Percentiles rank a stretch among this genome's conserved stretches.
phyloP scores from a whole-genome alignment of 2,329 filamentous ascomycete genomes.

The Cytospora leucostoma region DNA sequence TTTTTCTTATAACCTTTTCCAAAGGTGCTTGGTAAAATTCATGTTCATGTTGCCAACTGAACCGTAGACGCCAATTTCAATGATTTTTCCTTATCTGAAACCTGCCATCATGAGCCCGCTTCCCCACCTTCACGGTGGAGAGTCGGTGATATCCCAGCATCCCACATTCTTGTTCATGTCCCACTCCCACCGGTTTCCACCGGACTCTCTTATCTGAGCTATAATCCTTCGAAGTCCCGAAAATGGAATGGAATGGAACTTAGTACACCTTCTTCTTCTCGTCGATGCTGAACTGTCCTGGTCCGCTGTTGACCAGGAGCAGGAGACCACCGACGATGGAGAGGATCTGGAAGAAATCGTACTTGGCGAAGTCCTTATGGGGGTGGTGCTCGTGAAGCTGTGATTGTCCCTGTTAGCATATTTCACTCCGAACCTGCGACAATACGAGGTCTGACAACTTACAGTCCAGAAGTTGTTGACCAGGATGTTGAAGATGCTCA shows the following conservation, averaged over 20 bases:
- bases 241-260: neutral
- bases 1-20: neutral
- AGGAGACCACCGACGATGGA: constrained; percentile 97
- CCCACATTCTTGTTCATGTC: constrained; percentile 10
- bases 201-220: neutral
- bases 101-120: constrained; percentile 10
- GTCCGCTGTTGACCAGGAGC: constrained; percentile 96
- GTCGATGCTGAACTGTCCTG: constrained; percentile 95
- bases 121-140: constrained; percentile 13
- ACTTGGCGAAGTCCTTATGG: constrained; percentile 99
- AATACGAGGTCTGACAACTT: constrained; percentile 45
- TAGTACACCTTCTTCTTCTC: constrained; percentile 99
- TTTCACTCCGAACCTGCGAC: neutral
- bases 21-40: neutral
- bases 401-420: constrained; percentile 32
- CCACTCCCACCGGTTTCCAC: neutral
- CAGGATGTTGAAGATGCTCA: constrained; percentile 94
- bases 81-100: constrained; percentile 11
- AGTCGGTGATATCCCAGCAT: constrained; percentile 14
- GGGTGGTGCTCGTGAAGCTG: constrained; percentile 96
- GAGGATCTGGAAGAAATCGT: constrained; percentile 99
- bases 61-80: constrained; percentile 23
- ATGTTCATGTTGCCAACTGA: constrained; percentile 3
- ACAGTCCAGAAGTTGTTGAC: constrained; percentile 99
- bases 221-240: neutral